Conservation (phyloP, 768 basidiomycete genomes). For the Rubroboletus satanas region DNA sequence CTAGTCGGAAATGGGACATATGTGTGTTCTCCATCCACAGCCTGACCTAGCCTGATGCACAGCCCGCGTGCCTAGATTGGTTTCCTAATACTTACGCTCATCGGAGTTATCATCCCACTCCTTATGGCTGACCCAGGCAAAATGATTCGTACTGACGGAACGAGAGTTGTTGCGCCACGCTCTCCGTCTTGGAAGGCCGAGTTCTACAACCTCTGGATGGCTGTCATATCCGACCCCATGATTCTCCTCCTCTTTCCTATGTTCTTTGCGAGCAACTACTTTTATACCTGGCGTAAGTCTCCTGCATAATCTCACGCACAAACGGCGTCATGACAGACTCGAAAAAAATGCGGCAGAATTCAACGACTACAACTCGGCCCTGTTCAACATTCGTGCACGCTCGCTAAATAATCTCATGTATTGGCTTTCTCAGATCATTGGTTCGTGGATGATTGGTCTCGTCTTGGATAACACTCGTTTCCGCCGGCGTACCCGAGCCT, state of each 20-base stretch:
- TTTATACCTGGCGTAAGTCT: constrained; percentile 70
- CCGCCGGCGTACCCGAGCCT: constrained; percentile 62
- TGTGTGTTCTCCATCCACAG: constrained; percentile 37
- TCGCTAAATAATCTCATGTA: constrained; percentile 77
- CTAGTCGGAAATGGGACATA: constrained; percentile 69
- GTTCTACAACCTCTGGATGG: constrained; percentile 62
- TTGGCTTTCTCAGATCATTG: constrained; percentile 73
- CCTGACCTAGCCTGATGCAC: not conserved
- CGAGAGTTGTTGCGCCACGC: constrained; percentile 55
- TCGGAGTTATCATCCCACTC: constrained; percentile 62
- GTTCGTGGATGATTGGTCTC: constrained; percentile 63
- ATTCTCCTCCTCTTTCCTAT: constrained; percentile 76
- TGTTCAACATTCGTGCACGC: constrained; percentile 74
- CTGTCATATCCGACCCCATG: constrained; percentile 62
- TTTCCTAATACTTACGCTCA: constrained; percentile 64
- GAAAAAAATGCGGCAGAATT: constrained; percentile 46
- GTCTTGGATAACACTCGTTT: constrained; percentile 56
- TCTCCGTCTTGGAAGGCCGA: constrained; percentile 76
- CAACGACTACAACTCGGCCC: constrained; percentile 68
- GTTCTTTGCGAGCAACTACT: constrained; percentile 81
- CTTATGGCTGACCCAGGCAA: constrained; percentile 67
- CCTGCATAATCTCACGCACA: constrained; percentile 1
- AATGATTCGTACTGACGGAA: constrained; percentile 72
- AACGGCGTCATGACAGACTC: not conserved
- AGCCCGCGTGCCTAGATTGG: constrained; percentile 13